These are phyloP conservation scores for Guillardia theta DNA, from an alignment of 78 protist genomes.

Conservation along the genomic window DNA sequence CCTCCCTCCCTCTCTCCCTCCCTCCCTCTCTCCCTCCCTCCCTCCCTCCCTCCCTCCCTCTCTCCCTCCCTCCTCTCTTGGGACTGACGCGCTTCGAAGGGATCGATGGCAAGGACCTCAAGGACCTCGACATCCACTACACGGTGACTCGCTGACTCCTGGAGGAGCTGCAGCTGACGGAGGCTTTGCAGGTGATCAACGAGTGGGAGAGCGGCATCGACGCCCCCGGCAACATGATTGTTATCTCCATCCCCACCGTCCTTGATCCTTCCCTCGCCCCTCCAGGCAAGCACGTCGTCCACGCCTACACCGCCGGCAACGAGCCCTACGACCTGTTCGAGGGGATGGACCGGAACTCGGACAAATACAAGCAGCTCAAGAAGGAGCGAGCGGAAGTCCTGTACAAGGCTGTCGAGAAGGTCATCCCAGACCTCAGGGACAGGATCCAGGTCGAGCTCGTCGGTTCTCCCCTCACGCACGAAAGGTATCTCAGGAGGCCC, in stretches of 20 bases:
- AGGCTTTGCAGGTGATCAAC: too few relatives aligned
- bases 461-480: constrained; percentile 53
- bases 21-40: neutral
- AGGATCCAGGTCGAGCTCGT: constrained; percentile 25
- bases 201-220: constrained; percentile 8
- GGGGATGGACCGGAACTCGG: neutral
- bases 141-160: too few relatives aligned
- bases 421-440: constrained; percentile 44
- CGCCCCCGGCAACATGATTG: neutral
- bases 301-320: constrained; percentile 51
- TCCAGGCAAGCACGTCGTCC: constrained; percentile 21
- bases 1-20: neutral
- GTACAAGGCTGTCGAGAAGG: constrained; percentile 32
- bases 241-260: constrained; percentile 16
- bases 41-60: neutral
- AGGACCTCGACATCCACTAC: constrained; percentile 5
- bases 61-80: neutral
- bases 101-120: constrained; percentile 24
- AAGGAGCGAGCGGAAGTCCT: neutral
- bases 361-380: constrained; percentile 33
- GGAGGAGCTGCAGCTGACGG: too few relatives aligned
- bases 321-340: constrained; percentile 44
- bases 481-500: constrained; percentile 42
- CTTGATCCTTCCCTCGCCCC: constrained; percentile 39
- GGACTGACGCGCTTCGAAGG: too few relatives aligned